Base-by-base conservation (phyloP, 169 alveolate genomes). In the Plasmodium inui region DNA sequence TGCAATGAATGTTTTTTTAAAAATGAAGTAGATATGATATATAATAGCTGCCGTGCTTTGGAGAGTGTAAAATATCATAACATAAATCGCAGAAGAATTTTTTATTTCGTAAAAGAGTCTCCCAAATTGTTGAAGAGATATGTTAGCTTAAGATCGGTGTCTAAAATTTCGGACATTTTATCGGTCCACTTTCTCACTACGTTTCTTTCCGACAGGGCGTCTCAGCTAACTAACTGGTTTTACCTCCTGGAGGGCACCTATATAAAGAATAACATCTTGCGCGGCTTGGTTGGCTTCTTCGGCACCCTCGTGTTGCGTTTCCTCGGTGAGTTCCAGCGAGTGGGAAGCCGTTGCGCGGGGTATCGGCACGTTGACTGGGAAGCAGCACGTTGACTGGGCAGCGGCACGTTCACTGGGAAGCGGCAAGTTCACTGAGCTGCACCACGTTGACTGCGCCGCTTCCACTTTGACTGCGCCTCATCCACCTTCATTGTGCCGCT, bases 1-100 rank as follows among this genome's bases (percentile, higher is more conserved):
- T 88, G 94, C 32, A 78, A 78, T 88, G 94, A 88, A 28, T 88
- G 94, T 12, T 88, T 88, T 88, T 88, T 78, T 37, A 88, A 78
- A 88, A 88, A 88, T 57, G 94, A 88, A 79, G 80, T 88, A 3
- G 78, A 61, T 26, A 41, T 88, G 72, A 88, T 88, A 57, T 88
- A 72, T 41, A 76, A 88, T 26, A 88, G 94, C 37, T 88, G 94
- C 81, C 78, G 71, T 26, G 94, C 88, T 2, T 37, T 88, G n/a
- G 94, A 88, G 81, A 88, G 81, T 39, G 88, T 79, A 0, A 78
- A 61, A 2, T 34, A 88, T 39, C 22, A 78, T 26, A 78, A 88
- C 14, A 0, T 88, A 0, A 79, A 78, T n/a, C 22, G 46, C 39
- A n/a, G 32, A 1, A 88, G 61, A 79, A 78, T 88, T 44, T 44